These are phyloP conservation scores for Pythium scleroteichum DNA, from an alignment of 352 stramenopile species.

Conservation along the genomic window DNA sequence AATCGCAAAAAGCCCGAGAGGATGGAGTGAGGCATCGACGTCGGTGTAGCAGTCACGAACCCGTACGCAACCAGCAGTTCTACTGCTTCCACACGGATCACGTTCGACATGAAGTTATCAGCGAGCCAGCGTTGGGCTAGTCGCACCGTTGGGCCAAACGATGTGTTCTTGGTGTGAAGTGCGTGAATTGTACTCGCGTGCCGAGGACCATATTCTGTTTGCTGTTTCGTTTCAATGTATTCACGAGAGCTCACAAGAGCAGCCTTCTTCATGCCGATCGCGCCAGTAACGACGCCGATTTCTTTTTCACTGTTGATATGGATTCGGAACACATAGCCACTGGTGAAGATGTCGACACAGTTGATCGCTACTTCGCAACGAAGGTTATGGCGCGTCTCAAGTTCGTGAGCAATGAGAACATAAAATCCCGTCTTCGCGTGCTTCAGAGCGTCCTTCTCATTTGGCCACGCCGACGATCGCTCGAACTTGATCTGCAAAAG, in stretches of 20 bases:
- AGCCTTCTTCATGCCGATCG: slow-evolving; percentile 53
- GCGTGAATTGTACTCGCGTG: slow-evolving; percentile 77
- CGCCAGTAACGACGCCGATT: slow-evolving; percentile 59
- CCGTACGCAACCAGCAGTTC: slow-evolving; percentile 80
- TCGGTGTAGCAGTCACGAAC: slow-evolving; percentile 55
- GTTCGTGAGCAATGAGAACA: slow-evolving; percentile 82
- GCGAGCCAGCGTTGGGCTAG: slow-evolving; percentile 83
- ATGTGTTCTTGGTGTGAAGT: slow-evolving; percentile 76
- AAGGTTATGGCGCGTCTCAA: slow-evolving; percentile 58
- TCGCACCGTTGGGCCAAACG: slow-evolving; percentile 76
- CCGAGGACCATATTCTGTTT: slow-evolving; percentile 59
- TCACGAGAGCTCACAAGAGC: slow-evolving; percentile 60
- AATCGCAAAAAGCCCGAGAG: slow-evolving; percentile 81
- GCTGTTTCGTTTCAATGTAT: slow-evolving; percentile 63
- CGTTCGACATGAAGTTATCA: slow-evolving; percentile 75
- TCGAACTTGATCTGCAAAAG: slow-evolving; percentile 82
- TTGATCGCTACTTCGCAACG: slow-evolving; percentile 76
- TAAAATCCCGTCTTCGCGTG: slow-evolving; percentile 90
- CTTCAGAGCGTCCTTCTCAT: slow-evolving; percentile 70
- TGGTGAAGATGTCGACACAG: slow-evolving; percentile 79
- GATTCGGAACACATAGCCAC: slow-evolving; percentile 83
- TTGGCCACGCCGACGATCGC: slow-evolving; percentile 84
- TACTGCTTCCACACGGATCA: slow-evolving; percentile 64
- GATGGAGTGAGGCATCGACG: slow-evolving; percentile 67
- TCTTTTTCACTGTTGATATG: slow-evolving; percentile 83